phyloP scores from a whole-genome alignment of 2,329 filamentous ascomycete genomes.

The Blumeria graminis region DNA sequence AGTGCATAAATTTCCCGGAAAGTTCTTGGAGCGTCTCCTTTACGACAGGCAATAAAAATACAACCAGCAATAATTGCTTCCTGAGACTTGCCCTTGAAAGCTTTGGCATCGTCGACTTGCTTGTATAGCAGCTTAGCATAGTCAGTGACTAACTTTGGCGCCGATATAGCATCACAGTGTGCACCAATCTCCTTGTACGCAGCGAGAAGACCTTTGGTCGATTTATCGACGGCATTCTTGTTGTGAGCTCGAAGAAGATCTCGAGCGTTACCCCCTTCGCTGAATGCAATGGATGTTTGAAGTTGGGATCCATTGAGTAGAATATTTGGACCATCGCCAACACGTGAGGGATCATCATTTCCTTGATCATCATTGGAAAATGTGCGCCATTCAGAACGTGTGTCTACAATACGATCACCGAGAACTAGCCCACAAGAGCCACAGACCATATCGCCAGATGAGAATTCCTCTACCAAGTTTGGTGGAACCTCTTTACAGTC shows the following conservation, averaged over 20 bases:
- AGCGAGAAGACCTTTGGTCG: constrained; percentile 54
- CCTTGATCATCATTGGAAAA: constrained; percentile 97
- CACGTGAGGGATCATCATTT: constrained; percentile 91
- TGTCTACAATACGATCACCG: constrained; percentile 78
- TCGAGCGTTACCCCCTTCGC: constrained; percentile 44
- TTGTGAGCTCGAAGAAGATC: constrained; percentile 69
- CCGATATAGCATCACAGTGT: constrained; percentile 64
- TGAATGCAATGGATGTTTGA: constrained; percentile 67
- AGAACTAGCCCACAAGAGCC: constrained; percentile 78
- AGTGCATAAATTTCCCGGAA: constrained; percentile 88
- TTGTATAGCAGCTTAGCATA: constrained; percentile 91
- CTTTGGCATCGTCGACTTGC: constrained; percentile 71
- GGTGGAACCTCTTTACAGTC: constrained; percentile 88
- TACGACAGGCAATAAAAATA: constrained; percentile 92
- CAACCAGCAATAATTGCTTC: constrained; percentile 88
- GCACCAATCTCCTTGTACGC: constrained; percentile 76
- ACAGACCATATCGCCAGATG: constrained; percentile 79
- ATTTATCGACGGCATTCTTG: constrained; percentile 58
- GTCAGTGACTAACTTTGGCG: constrained; percentile 60
- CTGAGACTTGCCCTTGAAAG: constrained; percentile 86
- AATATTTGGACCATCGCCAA: constrained; percentile 78
- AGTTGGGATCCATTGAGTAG: constrained; percentile 78
- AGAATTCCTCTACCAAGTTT: constrained; percentile 79
- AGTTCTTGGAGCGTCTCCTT: constrained; percentile 64
- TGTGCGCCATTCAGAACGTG: constrained; percentile 92